These are phyloP conservation scores for Trichothecium sympodiale DNA, from an alignment of 2,329 filamentous ascomycete genomes.

Conservation along the genomic window DNA sequence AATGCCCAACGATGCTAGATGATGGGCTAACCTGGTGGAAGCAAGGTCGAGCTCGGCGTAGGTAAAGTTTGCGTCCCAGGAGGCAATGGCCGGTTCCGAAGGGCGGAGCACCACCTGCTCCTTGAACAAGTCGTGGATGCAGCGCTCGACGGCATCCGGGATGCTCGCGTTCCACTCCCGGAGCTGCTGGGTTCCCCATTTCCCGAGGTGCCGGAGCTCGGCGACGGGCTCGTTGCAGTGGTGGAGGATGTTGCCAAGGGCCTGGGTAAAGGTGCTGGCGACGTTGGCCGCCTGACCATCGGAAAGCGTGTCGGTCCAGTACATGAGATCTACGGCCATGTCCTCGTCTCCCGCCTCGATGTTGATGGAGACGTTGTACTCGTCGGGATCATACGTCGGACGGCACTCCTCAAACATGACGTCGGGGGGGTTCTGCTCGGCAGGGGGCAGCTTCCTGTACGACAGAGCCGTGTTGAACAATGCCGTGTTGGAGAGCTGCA, in stretches of 20 bases:
- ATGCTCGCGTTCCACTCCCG: neutral
- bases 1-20: constrained; percentile 10
- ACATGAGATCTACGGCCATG: constrained; percentile 10
- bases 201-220: constrained; percentile 1
- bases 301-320: constrained; percentile 12
- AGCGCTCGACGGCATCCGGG: neutral
- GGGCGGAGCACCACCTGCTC: constrained; percentile 15
- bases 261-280: constrained; percentile 10
- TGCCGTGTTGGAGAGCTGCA: constrained; percentile 10
- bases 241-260: constrained; percentile 10
- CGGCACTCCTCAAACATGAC: constrained; percentile 11
- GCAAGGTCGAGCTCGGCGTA: constrained; percentile 12
- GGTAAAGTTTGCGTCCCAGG: constrained; percentile 13
- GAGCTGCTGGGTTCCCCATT: constrained; percentile 23
- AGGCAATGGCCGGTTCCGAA: constrained; percentile 8
- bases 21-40: constrained; percentile 7
- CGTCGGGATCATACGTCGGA: constrained; percentile 9
- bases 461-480: constrained; percentile 14
- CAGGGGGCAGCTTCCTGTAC: constrained; percentile 9
- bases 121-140: constrained; percentile 2
- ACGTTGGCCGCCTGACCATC: constrained; percentile 10
- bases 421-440: constrained; percentile 3
- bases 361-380: constrained; percentile 13
- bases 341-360: constrained; percentile 11
- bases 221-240: constrained; percentile 3